Evolutionary conservation across 2,329 filamentous ascomycete species (phyloP).

Genomic region (Emydomyces testavorans): DNA sequence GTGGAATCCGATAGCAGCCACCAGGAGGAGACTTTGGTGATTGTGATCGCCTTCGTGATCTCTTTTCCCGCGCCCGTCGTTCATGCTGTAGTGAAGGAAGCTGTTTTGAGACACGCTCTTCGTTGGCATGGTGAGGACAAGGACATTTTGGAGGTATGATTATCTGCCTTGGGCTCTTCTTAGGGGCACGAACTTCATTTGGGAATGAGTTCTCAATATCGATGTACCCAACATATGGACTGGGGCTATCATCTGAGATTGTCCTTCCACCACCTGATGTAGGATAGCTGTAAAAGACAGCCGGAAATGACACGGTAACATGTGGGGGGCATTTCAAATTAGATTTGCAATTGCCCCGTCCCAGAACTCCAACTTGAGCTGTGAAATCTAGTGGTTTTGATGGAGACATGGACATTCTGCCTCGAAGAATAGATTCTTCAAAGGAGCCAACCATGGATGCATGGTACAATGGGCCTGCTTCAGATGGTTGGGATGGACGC

Average conservation of each 20-base stretch:
- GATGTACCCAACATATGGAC: conserved; percentile 87
- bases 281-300: conserved; percentile 90
- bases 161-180: conserved; percentile 25
- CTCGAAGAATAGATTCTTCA: conserved; percentile 88
- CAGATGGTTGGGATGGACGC: conserved; percentile 61
- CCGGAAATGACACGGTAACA: conserved; percentile 80
- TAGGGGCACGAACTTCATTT: conserved; percentile 34
- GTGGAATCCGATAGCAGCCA: conserved; percentile 85
- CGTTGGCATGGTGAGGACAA: conserved; percentile 8
- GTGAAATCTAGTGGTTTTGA: conserved; percentile 87
- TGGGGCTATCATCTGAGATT: conserved; percentile 71
- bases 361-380: conserved; percentile 88
- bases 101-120: conserved; percentile 10
- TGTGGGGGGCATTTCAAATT: conserved; percentile 78
- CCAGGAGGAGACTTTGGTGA: conserved; percentile 62
- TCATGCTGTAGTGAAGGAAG: conserved; percentile 21
- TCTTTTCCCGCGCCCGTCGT: conserved; percentile 42
- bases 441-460: conserved; percentile 97
- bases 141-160: conserved; percentile 14
- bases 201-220: conserved; percentile 74
- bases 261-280: conserved; percentile 52
- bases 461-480: conserved; percentile 67
- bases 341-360: conserved; percentile 76
- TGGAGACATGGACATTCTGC: conserved; percentile 91
- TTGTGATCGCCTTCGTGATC: conserved; percentile 46